Percentiles rank a stretch among this genome's conserved stretches.
Conservation (phyloP, 1,139 yeast genomes). For the Yamadazyma diddensiae region DNA sequence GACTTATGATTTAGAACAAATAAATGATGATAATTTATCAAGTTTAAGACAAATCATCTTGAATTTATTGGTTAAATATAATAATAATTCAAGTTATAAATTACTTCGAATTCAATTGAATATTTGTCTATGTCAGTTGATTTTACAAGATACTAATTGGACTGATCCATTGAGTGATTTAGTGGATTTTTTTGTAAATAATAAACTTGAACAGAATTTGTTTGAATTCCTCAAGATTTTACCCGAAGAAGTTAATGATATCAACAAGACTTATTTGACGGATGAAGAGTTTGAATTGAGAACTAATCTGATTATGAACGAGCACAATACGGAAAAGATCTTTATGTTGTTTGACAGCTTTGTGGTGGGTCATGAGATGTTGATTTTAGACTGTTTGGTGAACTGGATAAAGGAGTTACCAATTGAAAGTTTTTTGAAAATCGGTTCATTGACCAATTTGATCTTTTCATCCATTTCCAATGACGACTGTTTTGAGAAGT, state of each 20-base stretch:
- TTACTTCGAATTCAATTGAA: slow-evolving; percentile 77
- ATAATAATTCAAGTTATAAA: slow-evolving; percentile 39
- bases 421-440: slow-evolving; percentile 58
- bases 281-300: slow-evolving; percentile 76
- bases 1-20: slow-evolving; percentile 78
- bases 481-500: slow-evolving; percentile 77
- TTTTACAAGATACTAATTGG: slow-evolving; percentile 79
- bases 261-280: slow-evolving; percentile 72
- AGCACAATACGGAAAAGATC: slow-evolving; percentile 62
- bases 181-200: slow-evolving; percentile 44
- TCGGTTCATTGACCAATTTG: slow-evolving; percentile 60
- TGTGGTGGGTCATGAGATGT: slow-evolving; percentile 26
- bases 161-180: slow-evolving; percentile 67
- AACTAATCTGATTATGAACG: slow-evolving; percentile 57
- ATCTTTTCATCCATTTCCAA: slow-evolving; percentile 65
- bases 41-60: slow-evolving; percentile 63
- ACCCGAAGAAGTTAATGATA: slow-evolving; percentile 87
- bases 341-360: slow-evolving; percentile 56
- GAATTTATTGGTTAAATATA: slow-evolving; percentile 49
- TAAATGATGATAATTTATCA: slow-evolving; percentile 48
- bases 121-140: slow-evolving; percentile 75
- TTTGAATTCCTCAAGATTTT: slow-evolving; percentile 80
- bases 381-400: slow-evolving; percentile 72
- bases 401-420: slow-evolving; percentile 91
- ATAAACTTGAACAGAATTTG: slow-evolving; percentile 23